These are phyloP conservation scores for Pythium periplocum DNA, from an alignment of 352 stramenopile species.

Conservation along the genomic window DNA sequence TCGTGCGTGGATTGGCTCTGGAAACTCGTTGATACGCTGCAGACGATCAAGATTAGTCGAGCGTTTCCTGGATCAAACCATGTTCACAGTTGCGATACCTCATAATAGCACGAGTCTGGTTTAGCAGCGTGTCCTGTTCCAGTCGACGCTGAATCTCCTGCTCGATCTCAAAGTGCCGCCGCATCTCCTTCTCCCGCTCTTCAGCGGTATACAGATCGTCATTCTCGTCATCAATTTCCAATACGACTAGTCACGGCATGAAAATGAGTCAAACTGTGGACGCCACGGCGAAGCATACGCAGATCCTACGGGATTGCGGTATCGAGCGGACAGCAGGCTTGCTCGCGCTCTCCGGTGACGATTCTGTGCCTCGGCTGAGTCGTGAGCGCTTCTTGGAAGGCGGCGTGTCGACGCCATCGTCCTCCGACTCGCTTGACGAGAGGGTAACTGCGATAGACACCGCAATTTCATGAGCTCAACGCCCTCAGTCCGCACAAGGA, in stretches of 20 bases:
- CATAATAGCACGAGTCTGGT: slow-evolving; percentile 58
- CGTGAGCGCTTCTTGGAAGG: slow-evolving; percentile 8
- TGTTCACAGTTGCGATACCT: slow-evolving; percentile 18
- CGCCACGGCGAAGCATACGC: neutral
- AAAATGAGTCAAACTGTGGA: neutral
- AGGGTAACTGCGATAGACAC: slow-evolving; percentile 11
- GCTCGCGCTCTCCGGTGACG: neutral
- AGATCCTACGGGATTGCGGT: too few relatives aligned
- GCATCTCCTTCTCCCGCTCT: slow-evolving; percentile 30
- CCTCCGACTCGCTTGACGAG: slow-evolving; percentile 16
- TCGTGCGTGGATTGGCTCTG: slow-evolving; percentile 18
- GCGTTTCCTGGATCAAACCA: neutral
- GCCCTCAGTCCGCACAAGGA: too few relatives aligned
- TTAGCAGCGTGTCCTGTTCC: slow-evolving; percentile 49
- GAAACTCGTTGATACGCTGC: slow-evolving; percentile 22
- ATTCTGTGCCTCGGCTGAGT: neutral
- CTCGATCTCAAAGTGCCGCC: slow-evolving; percentile 38
- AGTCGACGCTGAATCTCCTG: slow-evolving; percentile 46
- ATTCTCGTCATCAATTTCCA: slow-evolving; percentile 23
- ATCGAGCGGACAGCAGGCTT: too few relatives aligned
- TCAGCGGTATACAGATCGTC: slow-evolving; percentile 32
- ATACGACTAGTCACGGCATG: slow-evolving; percentile 9
- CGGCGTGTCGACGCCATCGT: slow-evolving; percentile 11
- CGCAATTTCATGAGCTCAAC: neutral
- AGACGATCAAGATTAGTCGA: neutral